phyloP scores from a whole-genome alignment of 1,284 basidiomycete genomes.

The Malassezia furfur region DNA sequence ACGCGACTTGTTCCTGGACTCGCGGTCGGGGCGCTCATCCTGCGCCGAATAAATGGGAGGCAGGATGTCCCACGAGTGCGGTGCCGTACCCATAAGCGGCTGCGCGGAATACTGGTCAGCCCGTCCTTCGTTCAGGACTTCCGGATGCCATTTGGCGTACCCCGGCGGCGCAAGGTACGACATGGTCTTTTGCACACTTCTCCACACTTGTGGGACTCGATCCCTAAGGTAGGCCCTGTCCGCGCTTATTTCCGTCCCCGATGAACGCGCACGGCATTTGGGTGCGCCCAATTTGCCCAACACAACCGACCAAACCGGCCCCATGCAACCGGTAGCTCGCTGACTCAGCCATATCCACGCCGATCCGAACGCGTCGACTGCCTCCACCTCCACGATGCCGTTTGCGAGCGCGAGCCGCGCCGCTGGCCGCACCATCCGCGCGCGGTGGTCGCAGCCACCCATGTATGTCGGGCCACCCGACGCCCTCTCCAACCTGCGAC shows the following conservation, averaged over 20 bases:
- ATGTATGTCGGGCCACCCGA: constrained; percentile 34
- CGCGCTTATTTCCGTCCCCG: no score
- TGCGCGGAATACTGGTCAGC: background rate
- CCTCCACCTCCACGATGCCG: background rate
- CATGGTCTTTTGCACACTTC: background rate
- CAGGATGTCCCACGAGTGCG: background rate
- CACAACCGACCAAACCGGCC: no score
- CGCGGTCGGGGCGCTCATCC: background rate
- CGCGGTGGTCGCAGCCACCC: background rate
- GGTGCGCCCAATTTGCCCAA: no score
- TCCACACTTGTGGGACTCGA: no score
- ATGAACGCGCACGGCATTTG: no score
- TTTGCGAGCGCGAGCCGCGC: background rate
- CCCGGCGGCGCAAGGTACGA: background rate
- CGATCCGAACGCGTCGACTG: no score
- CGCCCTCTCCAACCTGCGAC: constrained; percentile 37
- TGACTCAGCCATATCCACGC: no score
- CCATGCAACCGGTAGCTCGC: no score
- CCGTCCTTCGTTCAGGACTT: background rate
- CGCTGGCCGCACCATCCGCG: background rate
- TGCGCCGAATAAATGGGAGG: background rate
- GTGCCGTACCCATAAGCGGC: background rate
- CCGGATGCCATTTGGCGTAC: background rate
- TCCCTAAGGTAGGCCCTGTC: no score
- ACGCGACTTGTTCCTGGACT: background rate